A percentile compares a stretch with the other conserved stretches of the same genome.
These are phyloP conservation scores for Aureobasidium uvarum DNA, from an alignment of 2,329 filamentous ascomycete genomes.

Conservation along the genomic window DNA sequence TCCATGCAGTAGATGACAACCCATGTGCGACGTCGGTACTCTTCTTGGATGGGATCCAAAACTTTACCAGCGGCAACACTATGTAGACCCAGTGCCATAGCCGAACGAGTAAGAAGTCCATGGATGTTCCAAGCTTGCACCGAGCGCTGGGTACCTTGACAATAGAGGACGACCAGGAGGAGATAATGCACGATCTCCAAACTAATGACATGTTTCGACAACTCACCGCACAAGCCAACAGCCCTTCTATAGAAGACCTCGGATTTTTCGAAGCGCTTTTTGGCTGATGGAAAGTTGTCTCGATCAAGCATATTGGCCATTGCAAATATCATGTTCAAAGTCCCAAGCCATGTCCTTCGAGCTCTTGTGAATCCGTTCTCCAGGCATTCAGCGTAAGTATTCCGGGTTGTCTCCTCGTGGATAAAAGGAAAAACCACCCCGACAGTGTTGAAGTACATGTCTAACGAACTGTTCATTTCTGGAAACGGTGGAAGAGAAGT, in stretches of 20 bases:
- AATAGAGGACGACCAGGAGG: slow-evolving; percentile 52
- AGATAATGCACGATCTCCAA: slow-evolving; percentile 47
- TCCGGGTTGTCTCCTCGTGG: slow-evolving; percentile 40
- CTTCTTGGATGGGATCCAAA: slow-evolving; percentile 46
- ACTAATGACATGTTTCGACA: slow-evolving; percentile 28
- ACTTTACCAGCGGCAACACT: slow-evolving; percentile 41
- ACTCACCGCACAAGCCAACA: slow-evolving; percentile 43
- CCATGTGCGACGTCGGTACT: slow-evolving; percentile 52
- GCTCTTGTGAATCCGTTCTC: slow-evolving; percentile 39
- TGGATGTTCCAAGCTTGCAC: slow-evolving; percentile 56
- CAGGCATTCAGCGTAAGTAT: slow-evolving; percentile 39
- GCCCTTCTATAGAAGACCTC: slow-evolving; percentile 50
- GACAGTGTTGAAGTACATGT: slow-evolving; percentile 42
- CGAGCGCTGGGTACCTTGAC: slow-evolving; percentile 55
- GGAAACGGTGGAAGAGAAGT: slow-evolving; percentile 37
- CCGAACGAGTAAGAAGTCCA: slow-evolving; percentile 44
- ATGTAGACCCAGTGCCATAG: slow-evolving; percentile 54
- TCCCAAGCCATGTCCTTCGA: slow-evolving; percentile 51
- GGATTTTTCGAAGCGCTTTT: slow-evolving; percentile 43
- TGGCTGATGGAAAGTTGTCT: slow-evolving; percentile 36
- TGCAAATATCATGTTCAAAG: slow-evolving; percentile 53
- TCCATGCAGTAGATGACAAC: slow-evolving; percentile 47
- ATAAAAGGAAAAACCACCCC: slow-evolving; percentile 45
- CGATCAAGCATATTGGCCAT: slow-evolving; percentile 46
- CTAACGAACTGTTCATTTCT: slow-evolving; percentile 37